Evolutionary conservation across 768 basidiomycete genomes (phyloP), one percentile per base, ranked within the genome.

Genomic region (Tubosaeta sp.): DNA sequence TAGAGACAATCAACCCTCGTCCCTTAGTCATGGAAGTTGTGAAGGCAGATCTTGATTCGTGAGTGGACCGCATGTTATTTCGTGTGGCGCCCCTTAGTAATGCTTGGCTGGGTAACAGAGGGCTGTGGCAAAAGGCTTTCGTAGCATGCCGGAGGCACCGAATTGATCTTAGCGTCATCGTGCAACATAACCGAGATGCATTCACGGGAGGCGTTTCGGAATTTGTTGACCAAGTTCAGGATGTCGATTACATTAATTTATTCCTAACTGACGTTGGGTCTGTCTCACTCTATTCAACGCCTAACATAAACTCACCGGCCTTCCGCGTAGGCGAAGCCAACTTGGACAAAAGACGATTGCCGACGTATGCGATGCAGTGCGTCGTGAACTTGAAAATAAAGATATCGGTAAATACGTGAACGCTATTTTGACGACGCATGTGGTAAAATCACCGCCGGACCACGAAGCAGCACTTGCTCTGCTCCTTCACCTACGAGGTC

Each of bases 1-100:
- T 99, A 53, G 96, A 99, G 72, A 97, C 93, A 1, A 85, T 99
- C 47, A 91, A 87, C 60, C 96, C 96, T 3, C 76, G 96, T 38
- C 89, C 94, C 12, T 69, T 99, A 59, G 94, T 97, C 16, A 82
- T 96, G 75, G 79, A 85, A 49, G 85, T 91, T 6, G 85, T 98
- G 1, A 79, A 80, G 45, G 74, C 80, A 46, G 88, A 94, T 62
- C 72, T 97, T 6, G 76, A 86, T 32, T 72, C 69, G 94, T 77
- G 31, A 31, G 51, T 57, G 35, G 24, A 42, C 22, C 35, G 16
- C 24, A 1, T 29, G 27, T 49, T 36, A n/a, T 18, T 46, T 52
- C 16, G 16, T 14, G 19, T 32, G 13, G 19, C 14, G 34, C 10
- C 38, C 12, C 29, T 52, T 32, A n/a, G 41, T 42, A 42, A 42